Percentiles rank a stretch among this genome's conserved stretches.
Conservation (phyloP, 2,329 filamentous ascomycete species). For the Periconia sp. region DNA sequence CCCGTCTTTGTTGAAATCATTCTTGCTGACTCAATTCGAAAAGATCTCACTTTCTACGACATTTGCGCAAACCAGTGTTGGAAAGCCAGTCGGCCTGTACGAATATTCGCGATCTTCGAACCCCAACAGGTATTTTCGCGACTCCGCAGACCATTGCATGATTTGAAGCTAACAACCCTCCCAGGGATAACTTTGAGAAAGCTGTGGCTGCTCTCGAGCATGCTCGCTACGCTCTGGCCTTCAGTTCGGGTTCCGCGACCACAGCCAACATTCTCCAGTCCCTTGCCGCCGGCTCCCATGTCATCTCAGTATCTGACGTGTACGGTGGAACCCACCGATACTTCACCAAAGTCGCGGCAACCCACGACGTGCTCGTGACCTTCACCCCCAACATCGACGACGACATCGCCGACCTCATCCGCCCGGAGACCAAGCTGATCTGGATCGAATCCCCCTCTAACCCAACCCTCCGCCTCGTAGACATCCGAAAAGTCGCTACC, state of each 20-base stretch:
- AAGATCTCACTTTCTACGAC: constrained; percentile 94
- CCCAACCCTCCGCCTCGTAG: constrained; percentile 88
- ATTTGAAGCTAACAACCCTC: constrained; percentile 10
- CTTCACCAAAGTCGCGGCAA: constrained; percentile 95
- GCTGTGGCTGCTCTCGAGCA: constrained; percentile 91
- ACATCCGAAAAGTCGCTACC: constrained; percentile 82
- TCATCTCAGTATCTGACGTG: constrained; percentile 95
- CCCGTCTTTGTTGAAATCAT: not conserved
- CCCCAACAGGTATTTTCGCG: constrained; percentile 67
- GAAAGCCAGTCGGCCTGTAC: constrained; percentile 82
- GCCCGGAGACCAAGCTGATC: constrained; percentile 84
- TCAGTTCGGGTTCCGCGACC: constrained; percentile 89
- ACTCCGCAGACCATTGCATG: not conserved
- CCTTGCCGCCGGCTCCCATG: constrained; percentile 85
- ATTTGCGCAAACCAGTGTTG: constrained; percentile 87
- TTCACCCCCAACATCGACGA: constrained; percentile 92
- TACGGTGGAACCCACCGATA: constrained; percentile 98
- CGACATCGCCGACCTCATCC: constrained; percentile 82
- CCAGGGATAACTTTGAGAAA: constrained; percentile 83
- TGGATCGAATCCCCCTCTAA: constrained; percentile 98
- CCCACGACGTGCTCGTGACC: constrained; percentile 90
- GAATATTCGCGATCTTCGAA: constrained; percentile 95
- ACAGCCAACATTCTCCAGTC: constrained; percentile 93
- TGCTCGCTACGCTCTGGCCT: constrained; percentile 89
- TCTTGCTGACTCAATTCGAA: not conserved